These are phyloP conservation scores for Verticillium albo-atrum DNA, from an alignment of 2,329 filamentous ascomycete species.

Conservation along the genomic window DNA sequence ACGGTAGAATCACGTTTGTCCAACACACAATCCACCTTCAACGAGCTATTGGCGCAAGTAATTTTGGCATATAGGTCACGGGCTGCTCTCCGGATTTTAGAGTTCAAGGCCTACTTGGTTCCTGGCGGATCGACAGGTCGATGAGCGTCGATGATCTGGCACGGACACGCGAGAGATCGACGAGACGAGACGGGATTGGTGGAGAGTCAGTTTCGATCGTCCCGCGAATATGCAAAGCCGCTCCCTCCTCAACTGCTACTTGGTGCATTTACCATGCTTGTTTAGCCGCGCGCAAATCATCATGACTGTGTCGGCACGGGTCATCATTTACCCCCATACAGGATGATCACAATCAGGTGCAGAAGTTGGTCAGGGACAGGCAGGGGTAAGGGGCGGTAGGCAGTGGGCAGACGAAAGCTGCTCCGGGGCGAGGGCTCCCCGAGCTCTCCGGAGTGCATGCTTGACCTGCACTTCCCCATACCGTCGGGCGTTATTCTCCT, in stretches of 20 bases:
- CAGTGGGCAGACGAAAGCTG: background rate
- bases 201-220: background rate
- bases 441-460: background rate
- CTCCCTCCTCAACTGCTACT: background rate
- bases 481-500: background rate
- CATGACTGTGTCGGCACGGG: background rate
- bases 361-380: background rate
- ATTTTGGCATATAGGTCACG: no score
- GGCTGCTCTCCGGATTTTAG: no score
- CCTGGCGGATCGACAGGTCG: background rate
- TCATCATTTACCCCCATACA: background rate
- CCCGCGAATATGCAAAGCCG: background rate
- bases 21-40: no score
- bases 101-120: no score
- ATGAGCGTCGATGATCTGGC: background rate
- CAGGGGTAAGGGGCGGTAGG: no score
- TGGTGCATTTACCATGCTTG: no score
- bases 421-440: background rate
- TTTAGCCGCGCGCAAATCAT: background rate
- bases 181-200: background rate
- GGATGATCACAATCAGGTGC: background rate
- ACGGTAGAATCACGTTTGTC: no score
- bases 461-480: background rate
- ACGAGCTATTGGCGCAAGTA: no score
- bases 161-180: background rate